These are phyloP conservation scores for Theileria parva DNA, from an alignment of 169 alveolate genomes.

Conservation along the genomic window DNA sequence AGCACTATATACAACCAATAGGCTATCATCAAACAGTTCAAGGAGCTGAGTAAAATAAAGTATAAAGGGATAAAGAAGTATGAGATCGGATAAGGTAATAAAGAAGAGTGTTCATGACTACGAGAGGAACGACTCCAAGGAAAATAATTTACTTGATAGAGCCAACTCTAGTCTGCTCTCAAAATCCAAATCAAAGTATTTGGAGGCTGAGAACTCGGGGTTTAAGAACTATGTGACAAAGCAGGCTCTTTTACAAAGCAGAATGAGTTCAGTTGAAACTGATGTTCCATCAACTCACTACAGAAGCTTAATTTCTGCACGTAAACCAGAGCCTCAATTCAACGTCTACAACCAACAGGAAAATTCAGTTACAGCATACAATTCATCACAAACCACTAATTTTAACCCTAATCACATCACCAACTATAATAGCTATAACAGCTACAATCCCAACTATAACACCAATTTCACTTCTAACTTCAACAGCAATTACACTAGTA, in stretches of 20 bases:
- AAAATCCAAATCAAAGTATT: not conserved
- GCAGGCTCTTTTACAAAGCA: constrained; percentile 10
- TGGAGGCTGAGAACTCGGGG: constrained; percentile 4
- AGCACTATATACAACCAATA: not conserved
- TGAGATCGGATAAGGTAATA: constrained; percentile 5
- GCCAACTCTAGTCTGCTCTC: not conserved
- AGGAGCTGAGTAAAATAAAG: not conserved
- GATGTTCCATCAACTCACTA: constrained; percentile 53
- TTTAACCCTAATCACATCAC: not conserved
- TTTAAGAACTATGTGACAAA: constrained; percentile 20
- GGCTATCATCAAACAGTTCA: not conserved
- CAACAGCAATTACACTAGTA: not conserved
- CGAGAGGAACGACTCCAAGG: constrained; percentile 1
- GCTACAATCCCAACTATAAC: not conserved
- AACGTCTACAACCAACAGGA: not conserved
- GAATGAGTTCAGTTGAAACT: constrained; percentile 57
- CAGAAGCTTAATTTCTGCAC: constrained; percentile 21
- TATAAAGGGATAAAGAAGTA: not conserved
- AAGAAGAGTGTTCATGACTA: constrained; percentile 9
- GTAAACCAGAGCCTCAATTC: constrained; percentile 1
- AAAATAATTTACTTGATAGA: not conserved
- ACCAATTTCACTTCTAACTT: not conserved
- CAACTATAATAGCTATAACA: not conserved
- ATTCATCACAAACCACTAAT: not conserved
- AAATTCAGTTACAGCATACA: not conserved